Conservation (phyloP, 106 monocot genomes). For the Amphibolis antarctica region DNA sequence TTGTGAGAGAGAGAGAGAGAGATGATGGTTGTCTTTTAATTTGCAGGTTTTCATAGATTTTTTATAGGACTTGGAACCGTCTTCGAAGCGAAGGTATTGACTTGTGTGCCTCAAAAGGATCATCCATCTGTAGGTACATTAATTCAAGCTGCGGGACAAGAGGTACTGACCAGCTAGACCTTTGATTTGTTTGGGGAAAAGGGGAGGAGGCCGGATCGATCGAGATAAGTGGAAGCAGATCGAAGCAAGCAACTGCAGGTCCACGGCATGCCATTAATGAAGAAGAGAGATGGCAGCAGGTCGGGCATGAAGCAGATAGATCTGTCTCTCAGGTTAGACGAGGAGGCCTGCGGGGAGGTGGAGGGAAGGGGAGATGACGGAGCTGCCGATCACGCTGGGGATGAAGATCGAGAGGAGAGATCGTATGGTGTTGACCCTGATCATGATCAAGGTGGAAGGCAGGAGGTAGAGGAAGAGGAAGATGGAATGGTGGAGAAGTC, state of each 20-base stretch:
- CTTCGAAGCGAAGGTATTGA: constrained; percentile 30
- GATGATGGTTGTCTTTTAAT: constrained; percentile 3
- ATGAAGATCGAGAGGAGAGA: not conserved
- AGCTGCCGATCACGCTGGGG: not conserved
- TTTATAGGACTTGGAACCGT: constrained; percentile 18
- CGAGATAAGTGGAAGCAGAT: constrained; percentile 4
- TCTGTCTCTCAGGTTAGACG: constrained; percentile 40
- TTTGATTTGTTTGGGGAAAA: not conserved
- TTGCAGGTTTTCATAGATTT: too few relatives aligned
- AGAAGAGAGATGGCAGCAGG: constrained; percentile 13
- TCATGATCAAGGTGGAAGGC: too few relatives aligned
- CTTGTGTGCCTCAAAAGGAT: constrained; percentile 23
- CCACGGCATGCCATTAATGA: constrained; percentile 24
- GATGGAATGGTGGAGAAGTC: constrained; percentile 1
- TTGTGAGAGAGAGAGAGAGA: not conserved
- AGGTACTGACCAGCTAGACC: constrained; percentile 6
- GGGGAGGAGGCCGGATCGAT: too few relatives aligned
- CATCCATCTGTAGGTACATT: too few relatives aligned
- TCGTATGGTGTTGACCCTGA: not conserved
- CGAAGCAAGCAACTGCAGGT: too few relatives aligned
- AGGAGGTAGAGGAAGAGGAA: constrained; percentile 4
- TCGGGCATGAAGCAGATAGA: constrained; percentile 22
- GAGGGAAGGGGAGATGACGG: not conserved
- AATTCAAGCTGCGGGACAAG: too few relatives aligned
- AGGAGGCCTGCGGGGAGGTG: constrained; percentile 6